phyloP scores from a whole-genome alignment of 2,329 filamentous ascomycete genomes.

The Sclerotinia nivalis region DNA sequence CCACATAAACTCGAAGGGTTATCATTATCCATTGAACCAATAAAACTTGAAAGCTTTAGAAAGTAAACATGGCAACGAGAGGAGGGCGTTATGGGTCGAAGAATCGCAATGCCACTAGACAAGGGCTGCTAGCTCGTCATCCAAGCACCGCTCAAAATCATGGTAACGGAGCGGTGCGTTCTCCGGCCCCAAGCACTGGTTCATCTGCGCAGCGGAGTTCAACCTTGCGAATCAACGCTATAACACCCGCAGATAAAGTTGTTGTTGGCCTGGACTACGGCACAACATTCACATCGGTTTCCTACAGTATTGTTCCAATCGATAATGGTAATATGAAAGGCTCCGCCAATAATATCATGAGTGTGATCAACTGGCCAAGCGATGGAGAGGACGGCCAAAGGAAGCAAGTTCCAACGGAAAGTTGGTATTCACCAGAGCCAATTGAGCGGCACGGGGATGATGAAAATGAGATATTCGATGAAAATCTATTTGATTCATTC shows the following conservation, averaged over 20 bases:
- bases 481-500: conserved; percentile 19
- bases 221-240: background rate
- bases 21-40: background rate
- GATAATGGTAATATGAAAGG: conserved; percentile 14
- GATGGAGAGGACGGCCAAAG: conserved; percentile 20
- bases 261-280: conserved; percentile 29
- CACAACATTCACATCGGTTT: conserved; percentile 29
- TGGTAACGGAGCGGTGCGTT: background rate
- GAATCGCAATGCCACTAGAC: background rate
- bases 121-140: background rate
- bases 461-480: conserved; percentile 6
- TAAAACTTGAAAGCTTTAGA: background rate
- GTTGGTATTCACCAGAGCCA: conserved; percentile 29
- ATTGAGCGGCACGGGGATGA: background rate
- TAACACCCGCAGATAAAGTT: conserved; percentile 12
- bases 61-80: background rate
- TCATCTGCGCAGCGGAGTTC: background rate
- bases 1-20: background rate
- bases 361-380: conserved; percentile 30
- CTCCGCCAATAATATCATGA: conserved; percentile 25
- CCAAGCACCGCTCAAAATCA: background rate
- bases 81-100: background rate
- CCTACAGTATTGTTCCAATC: conserved; percentile 23
- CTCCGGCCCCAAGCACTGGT: background rate
- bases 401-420: conserved; percentile 32